phyloP scores from a whole-genome alignment of 106 monocot genomes.

The Apostasia ramifera region DNA sequence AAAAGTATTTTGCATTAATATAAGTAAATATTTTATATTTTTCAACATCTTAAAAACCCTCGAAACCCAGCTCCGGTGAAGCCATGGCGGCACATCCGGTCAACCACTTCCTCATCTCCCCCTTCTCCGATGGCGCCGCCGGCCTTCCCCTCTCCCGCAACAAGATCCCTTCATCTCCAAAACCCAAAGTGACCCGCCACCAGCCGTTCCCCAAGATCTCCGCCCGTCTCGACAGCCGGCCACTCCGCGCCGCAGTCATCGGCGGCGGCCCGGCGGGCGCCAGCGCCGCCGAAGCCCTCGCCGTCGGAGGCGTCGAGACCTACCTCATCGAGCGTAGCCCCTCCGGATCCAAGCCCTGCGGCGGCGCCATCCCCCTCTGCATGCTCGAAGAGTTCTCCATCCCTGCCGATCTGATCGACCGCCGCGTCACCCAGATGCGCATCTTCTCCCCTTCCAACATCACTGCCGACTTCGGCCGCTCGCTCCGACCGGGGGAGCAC shows the following conservation, averaged over 20 bases:
- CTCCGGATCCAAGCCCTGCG: constrained; percentile 77
- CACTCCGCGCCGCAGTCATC: constrained; percentile 70
- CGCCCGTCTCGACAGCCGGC: constrained; percentile 10
- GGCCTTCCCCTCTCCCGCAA: background rate
- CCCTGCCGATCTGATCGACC: constrained; percentile 59
- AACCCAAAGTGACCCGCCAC: background rate
- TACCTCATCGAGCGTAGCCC: constrained; percentile 85
- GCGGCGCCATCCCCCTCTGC: constrained; percentile 88
- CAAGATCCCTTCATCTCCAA: background rate
- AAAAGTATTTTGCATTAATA: too few relatives aligned
- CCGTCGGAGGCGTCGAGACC: constrained; percentile 37
- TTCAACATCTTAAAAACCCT: too few relatives aligned
- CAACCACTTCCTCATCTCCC: background rate
- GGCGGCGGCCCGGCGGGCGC: constrained; percentile 87
- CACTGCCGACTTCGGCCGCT: constrained; percentile 57
- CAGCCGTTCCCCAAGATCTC: background rate
- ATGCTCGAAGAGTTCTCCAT: constrained; percentile 89
- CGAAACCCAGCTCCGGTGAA: background rate
- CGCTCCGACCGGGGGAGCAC: constrained; percentile 45
- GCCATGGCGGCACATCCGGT: background rate
- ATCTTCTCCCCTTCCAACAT: constrained; percentile 82
- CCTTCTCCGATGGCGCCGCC: background rate
- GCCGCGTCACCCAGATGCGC: constrained; percentile 71
- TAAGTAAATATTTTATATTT: too few relatives aligned
- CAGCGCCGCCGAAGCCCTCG: constrained; percentile 66